Evolutionary conservation across 2,329 filamentous ascomycete genomes (phyloP), one percentile per base, ranked within the genome.

Genomic region (Geosmithia putterillii): DNA sequence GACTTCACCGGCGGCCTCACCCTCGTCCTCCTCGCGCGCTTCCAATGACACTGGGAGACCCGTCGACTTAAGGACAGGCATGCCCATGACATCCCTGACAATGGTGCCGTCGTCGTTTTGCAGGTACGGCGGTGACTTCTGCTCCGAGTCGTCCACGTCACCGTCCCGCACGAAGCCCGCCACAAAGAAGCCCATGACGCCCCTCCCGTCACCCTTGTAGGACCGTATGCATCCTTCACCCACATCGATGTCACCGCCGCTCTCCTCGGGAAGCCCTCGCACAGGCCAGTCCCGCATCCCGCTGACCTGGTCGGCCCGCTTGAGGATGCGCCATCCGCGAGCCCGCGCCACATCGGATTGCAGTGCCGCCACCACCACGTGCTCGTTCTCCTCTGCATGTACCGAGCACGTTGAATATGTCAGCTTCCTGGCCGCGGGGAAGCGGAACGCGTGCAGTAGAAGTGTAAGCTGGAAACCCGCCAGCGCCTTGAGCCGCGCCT

Each of bases 371-470:
- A 81, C 62, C 0, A 95, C 87, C 0, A 96, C 89, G 2, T 73
- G 64, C 61, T 98, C 92, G 53, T 98, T 96, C 60, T 98, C 92
- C 50, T 85, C 76, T 0, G 77, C 74, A 57, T 96, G 82, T 2
- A 95, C 67, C 0, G 90, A 96, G 58, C 92, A 98, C 0, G 92
- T 96, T 28, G 88, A 95, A 58, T 96, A 98, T 0, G 86, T 89
- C 38, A 96, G 80, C 50, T 78, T 81, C 12, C 59, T 71, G 0
- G 86, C 87, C 1, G 73, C 69, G 0, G 87, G 82, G 52, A 96
- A 98, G 19, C 67, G 63, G 62, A 96, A 82, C 0, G 92, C 89
- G 57, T 95, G 92, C 40, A 83, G 71, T 2, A 98, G 68, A 10
- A 96, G 76, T 21, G 76, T 76, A 6, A 89, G 72, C 61, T 98